Conservation (phyloP, 2,329 filamentous ascomycete genomes). For the Cadophora luteo-olivacea region DNA sequence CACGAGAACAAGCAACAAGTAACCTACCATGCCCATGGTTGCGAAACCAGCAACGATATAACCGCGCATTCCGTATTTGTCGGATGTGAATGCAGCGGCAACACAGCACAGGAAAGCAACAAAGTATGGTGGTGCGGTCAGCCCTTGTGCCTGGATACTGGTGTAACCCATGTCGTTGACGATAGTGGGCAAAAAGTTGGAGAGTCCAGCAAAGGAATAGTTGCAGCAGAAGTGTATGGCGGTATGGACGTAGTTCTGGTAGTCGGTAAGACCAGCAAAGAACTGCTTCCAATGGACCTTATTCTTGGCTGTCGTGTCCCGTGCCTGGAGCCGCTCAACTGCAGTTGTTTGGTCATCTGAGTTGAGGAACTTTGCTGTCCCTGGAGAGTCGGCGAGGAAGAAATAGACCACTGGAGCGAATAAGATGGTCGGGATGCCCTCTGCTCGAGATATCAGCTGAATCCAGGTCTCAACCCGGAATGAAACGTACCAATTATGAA, state of each 20-base stretch:
- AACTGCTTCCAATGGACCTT: conserved; percentile 46
- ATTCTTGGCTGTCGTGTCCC: conserved; percentile 7
- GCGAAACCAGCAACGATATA: conserved; percentile 43
- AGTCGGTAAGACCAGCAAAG: conserved; percentile 40
- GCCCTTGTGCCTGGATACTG: conserved; percentile 49
- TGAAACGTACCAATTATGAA: conserved; percentile 43
- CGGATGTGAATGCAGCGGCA: conserved; percentile 45
- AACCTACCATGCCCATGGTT: conserved; percentile 44
- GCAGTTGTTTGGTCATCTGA: conserved; percentile 6
- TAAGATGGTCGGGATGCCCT: conserved; percentile 43
- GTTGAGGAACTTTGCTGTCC: conserved; percentile 26
- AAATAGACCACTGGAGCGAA: conserved; percentile 43
- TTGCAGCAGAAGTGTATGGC: conserved; percentile 10
- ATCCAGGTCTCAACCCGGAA: neutral
- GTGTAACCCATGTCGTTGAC: neutral
- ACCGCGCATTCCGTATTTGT: conserved; percentile 47
- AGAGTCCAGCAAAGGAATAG: conserved; percentile 1
- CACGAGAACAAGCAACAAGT: conserved; percentile 42
- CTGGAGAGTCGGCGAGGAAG: conserved; percentile 44
- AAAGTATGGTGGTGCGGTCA: conserved; percentile 51
- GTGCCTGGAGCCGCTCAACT: conserved; percentile 4
- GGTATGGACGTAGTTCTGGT: conserved; percentile 27
- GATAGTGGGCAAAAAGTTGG: conserved; percentile 8
- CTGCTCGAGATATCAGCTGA: conserved; percentile 15
- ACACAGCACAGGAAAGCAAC: conserved; percentile 47